These are phyloP conservation scores for Selenicereus undatus DNA, from an alignment of 148 eudicot genomes.

Conservation along the genomic window DNA sequence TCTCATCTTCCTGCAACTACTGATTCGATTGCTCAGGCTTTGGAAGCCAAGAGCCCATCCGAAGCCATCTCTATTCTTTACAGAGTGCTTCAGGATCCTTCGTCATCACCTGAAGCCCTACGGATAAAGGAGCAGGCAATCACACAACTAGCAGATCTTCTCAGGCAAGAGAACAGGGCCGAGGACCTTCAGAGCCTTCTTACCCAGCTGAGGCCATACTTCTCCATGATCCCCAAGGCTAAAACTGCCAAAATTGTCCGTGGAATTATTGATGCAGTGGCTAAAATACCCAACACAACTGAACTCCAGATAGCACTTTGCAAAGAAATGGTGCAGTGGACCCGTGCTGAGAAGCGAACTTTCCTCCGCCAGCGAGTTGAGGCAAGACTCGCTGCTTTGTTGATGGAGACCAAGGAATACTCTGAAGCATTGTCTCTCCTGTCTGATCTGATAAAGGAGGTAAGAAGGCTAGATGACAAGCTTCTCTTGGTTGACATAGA, in stretches of 20 bases:
- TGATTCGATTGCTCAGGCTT: constrained; percentile 40
- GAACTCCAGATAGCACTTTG: constrained; percentile 49
- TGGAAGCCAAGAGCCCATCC: constrained; percentile 37
- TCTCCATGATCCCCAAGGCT: constrained; percentile 42
- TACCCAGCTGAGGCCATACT: constrained; percentile 39
- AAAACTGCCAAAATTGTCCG: constrained; percentile 53
- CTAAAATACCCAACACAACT: constrained; percentile 42
- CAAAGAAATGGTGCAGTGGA: constrained; percentile 51
- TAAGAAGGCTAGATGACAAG: constrained; percentile 48
- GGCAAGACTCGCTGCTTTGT: constrained; percentile 41
- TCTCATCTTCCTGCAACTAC: constrained; percentile 39
- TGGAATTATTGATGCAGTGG: constrained; percentile 46
- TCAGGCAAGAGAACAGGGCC: constrained; percentile 37
- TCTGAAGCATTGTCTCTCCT: constrained; percentile 44
- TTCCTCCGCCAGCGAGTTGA: constrained; percentile 46
- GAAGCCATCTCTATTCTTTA: constrained; percentile 44
- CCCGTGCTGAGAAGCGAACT: constrained; percentile 43
- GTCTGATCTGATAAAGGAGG: constrained; percentile 44
- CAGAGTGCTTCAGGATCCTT: constrained; percentile 41
- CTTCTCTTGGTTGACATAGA: constrained; percentile 50
- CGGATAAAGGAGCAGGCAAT: constrained; percentile 46
- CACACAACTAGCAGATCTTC: constrained; percentile 40
- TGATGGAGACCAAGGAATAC: constrained; percentile 47
- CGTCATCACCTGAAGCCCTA: constrained; percentile 39
- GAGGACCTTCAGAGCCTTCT: constrained; percentile 43